Conservation (phyloP, 139 green algal species). For the Chlamydomonas schloesseri region DNA sequence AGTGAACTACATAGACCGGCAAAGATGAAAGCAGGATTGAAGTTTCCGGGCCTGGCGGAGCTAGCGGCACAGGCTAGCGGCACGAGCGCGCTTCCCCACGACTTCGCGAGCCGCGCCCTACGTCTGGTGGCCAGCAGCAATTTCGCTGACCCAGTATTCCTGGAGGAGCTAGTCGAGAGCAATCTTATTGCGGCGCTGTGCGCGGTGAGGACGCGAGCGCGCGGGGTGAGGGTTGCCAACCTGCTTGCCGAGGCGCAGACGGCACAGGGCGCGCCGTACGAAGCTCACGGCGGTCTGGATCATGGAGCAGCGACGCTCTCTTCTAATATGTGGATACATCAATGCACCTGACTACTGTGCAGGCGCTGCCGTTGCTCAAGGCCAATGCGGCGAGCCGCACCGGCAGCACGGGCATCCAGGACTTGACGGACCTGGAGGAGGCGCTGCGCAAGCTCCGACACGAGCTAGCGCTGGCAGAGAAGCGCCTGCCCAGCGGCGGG, state of each 20-base stretch:
- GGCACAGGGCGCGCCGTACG: background rate
- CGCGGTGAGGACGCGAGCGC: background rate
- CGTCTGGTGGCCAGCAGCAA: background rate
- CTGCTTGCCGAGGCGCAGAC: no score
- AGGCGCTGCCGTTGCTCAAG: conserved; percentile 14
- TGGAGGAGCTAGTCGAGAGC: conserved; percentile 20
- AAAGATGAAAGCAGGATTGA: no score
- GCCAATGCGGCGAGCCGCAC: background rate
- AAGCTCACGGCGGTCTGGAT: no score
- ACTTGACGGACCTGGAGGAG: conserved; percentile 29
- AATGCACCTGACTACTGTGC: background rate
- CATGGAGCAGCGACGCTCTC: background rate
- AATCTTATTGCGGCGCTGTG: background rate
- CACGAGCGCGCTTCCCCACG: background rate
- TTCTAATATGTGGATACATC: no score
- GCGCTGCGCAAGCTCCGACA: conserved; percentile 33
- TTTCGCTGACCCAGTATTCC: conserved; percentile 1
- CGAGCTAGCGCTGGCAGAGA: conserved; percentile 28
- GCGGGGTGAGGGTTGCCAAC: background rate
- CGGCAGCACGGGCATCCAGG: conserved; percentile 1
- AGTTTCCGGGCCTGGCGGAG: no score
- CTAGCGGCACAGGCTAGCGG: no score
- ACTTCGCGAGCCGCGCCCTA: background rate
- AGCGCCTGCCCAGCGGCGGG: conserved; percentile 21
- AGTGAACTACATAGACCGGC: no score